phyloP scores from a whole-genome alignment of 2,329 filamentous ascomycete genomes.

The Aureobasidium lini region DNA sequence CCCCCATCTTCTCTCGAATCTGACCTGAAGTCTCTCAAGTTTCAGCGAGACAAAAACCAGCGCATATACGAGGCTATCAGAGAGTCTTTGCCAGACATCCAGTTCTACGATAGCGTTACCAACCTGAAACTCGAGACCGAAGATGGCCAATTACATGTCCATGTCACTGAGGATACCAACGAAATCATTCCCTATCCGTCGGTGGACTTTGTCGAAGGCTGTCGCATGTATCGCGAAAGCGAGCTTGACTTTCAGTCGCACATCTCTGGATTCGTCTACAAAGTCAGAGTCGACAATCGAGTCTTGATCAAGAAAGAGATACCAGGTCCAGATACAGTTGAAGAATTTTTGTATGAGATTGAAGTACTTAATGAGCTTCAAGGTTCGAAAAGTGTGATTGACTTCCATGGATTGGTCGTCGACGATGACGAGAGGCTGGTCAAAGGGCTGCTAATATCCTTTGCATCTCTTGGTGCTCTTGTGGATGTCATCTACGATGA shows the following conservation, averaged over 20 bases:
- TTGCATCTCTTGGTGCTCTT: slow-evolving; percentile 76
- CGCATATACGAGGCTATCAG: slow-evolving; percentile 93
- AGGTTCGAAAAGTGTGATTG: slow-evolving; percentile 69
- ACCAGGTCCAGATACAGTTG: slow-evolving; percentile 86
- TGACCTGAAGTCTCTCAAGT: slow-evolving; percentile 68
- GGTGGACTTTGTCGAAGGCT: slow-evolving; percentile 55
- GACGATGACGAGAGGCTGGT: slow-evolving; percentile 67
- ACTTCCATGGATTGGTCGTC: slow-evolving; percentile 79
- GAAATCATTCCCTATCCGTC: slow-evolving; percentile 87
- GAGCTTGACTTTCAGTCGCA: slow-evolving; percentile 82
- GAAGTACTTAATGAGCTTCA: slow-evolving; percentile 79
- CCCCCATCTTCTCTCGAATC: slow-evolving; percentile 75
- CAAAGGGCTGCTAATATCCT: slow-evolving; percentile 84
- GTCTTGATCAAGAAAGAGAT: slow-evolving; percentile 96
- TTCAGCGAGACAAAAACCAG: slow-evolving; percentile 84
- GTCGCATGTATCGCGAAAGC: slow-evolving; percentile 57
- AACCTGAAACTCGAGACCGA: slow-evolving; percentile 92
- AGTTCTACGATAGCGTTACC: slow-evolving; percentile 93
- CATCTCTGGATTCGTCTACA: slow-evolving; percentile 96
- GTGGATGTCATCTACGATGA: slow-evolving; percentile 86
- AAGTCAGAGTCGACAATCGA: slow-evolving; percentile 62
- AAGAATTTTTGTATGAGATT: slow-evolving; percentile 96
- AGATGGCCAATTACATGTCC: slow-evolving; percentile 79
- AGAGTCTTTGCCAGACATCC: slow-evolving; percentile 84
- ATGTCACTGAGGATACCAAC: slow-evolving; percentile 95